phyloP scores from a whole-genome alignment of 1,284 basidiomycete species.

The Vanrija humicola region DNA sequence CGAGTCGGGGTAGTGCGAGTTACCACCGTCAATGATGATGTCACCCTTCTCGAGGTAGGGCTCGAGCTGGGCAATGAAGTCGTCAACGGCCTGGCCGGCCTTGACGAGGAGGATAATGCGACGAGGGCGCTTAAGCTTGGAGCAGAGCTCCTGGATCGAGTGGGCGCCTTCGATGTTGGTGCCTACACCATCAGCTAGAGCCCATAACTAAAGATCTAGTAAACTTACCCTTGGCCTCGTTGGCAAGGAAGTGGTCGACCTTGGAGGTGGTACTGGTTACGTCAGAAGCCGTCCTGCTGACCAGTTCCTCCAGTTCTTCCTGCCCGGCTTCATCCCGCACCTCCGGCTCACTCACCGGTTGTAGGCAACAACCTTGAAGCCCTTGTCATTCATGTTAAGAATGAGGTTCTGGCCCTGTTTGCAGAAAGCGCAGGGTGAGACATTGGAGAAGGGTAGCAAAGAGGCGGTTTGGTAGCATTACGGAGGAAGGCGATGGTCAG shows the following conservation, averaged over 20 bases:
- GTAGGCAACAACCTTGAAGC: constrained; percentile 93
- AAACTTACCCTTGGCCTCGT: constrained; percentile 88
- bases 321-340: background rate
- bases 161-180: constrained; percentile 93
- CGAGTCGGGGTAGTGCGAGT: constrained; percentile 98
- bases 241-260: constrained; percentile 90
- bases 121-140: constrained; percentile 56
- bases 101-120: constrained; percentile 89
- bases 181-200: constrained; percentile 53
- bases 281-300: too few relatives aligned
- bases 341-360: constrained; percentile 63
- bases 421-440: constrained; percentile 6
- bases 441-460: background rate
- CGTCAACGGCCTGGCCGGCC: constrained; percentile 59
- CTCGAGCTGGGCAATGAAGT: constrained; percentile 57
- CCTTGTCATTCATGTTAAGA: constrained; percentile 99
- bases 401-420: constrained; percentile 88
- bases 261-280: constrained; percentile 71
- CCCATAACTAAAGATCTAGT: background rate
- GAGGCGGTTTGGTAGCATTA: background rate
- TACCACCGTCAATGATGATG: constrained; percentile 99
- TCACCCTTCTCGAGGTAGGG: constrained; percentile 63
- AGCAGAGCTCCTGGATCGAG: constrained; percentile 79
- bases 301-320: background rate
- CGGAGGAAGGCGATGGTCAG: background rate